These are phyloP conservation scores for Cyanidiococcus yangmingshanensis DNA, from an alignment of 23 red algal genomes.

Conservation along the genomic window DNA sequence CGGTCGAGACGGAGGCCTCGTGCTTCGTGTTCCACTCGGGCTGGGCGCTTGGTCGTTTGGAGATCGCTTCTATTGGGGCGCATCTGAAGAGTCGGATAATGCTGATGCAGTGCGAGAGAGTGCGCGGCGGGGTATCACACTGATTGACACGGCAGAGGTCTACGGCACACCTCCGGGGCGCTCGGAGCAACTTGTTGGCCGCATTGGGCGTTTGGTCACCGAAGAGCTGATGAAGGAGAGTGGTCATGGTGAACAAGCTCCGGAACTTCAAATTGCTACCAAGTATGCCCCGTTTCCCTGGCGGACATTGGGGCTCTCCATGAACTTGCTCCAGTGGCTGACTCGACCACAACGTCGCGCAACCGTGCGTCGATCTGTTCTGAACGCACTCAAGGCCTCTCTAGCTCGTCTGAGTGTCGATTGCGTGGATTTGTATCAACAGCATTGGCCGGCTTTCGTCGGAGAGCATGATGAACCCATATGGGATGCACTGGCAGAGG, in stretches of 20 bases:
- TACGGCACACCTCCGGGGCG: constrained; percentile 24
- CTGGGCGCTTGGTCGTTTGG: constrained; percentile 17
- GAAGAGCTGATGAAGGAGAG: neutral
- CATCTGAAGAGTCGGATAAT: neutral
- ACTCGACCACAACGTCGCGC: neutral
- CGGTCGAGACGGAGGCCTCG: neutral
- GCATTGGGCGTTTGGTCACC: neutral
- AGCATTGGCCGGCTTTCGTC: constrained; percentile 17
- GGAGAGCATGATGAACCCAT: constrained; percentile 15
- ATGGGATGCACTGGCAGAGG: constrained; percentile 40
- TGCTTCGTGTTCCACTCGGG: neutral
- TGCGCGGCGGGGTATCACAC: constrained; percentile 5
- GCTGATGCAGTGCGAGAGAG: neutral
- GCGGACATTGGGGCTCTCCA: neutral
- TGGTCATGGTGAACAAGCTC: neutral
- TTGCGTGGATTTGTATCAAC: constrained; percentile 21
- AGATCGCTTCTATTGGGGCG: constrained; percentile 6
- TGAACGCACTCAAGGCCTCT: constrained; percentile 23
- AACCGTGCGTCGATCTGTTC: constrained; percentile 22
- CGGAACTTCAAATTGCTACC: neutral
- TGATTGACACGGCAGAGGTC: constrained; percentile 33
- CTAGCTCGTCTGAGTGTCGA: neutral
- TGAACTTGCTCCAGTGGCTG: neutral
- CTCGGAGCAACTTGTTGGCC: constrained; percentile 18
- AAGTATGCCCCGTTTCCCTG: constrained; percentile 27